Base-by-base conservation (phyloP, 768 basidiomycete genomes). In the Tylopilus rubrobrunneus region DNA sequence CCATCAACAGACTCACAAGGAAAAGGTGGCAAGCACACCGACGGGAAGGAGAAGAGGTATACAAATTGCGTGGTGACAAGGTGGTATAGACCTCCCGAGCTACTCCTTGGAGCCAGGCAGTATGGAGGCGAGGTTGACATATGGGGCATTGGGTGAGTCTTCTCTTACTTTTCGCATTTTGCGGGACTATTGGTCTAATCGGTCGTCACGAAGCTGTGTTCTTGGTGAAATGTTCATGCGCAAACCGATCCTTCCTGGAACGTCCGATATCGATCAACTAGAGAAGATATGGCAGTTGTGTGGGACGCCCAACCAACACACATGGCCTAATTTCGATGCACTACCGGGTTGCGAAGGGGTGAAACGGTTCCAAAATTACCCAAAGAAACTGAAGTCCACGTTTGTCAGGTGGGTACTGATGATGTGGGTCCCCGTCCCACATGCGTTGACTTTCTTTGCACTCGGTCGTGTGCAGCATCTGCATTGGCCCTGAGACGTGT, bases 111-210 rank as follows among this genome's bases (percentile, higher is more conserved):
- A 39, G 88, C 91, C 15, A 78, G 86, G 44, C 83, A 89, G 56
- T 98, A 99, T 61, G 92, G 92, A 9, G 89, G 91, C 1, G 92
- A 93, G 61, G 87, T 99, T 41, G 97, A 99, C 70, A 86, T 99
- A 63, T 99, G 97, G 97, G 93, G 96, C 7, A 85, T 98, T 49
- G 97, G 96, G 85, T 95, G 67, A 62, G 84, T 75, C 27, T 23
- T 39, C 40, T 50, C 37, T 49, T 40, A 31, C 10, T 31, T 31
- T 31, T 31, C 31, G 2, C 8, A 28, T 37, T 37, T n/a, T 9
- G 10, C 14, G 9, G 47, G 34, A 33, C 25, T 29, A 42, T 10
- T 33, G 42, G 27, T 25, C 47, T 55, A 29, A 58, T 60, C 21
- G 49, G 19, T 28, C 14, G 25, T 11, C 42, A 10, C 40, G 6